Evolutionary conservation across 495 filamentous ascomycete species (phyloP), one percentile per base, ranked within the genome.

Genomic region (Xylaria acuta): DNA sequence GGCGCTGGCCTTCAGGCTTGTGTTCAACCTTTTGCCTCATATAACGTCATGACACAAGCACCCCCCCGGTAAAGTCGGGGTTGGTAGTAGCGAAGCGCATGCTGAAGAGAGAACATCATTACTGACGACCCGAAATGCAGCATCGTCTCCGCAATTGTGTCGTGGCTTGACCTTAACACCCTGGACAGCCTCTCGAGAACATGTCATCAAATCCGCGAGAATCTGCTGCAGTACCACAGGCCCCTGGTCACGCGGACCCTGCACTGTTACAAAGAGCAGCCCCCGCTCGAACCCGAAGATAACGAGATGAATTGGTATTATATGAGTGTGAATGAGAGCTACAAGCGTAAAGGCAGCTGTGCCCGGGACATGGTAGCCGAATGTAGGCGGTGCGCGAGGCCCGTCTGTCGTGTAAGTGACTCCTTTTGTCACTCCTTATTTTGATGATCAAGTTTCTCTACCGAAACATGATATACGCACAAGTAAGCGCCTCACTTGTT

Each of bases 361-460:
- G 94, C 94, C 47, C 84, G 92, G 41, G 94, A 97, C 79, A 86
- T 96, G 89, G 94, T 97, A 5, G 87, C 83, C 20, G 92, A 91
- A 73, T 97, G 94, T 81, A 89, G 93, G 30, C 85, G 90, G 36
- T 97, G 94, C 80, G 89, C 87, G 8, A 91, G 82, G 62, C 84
- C 92, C 18, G 90, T 96, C 16, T 97, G 94, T 77, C 86, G 94
- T 77, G 94, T 97, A 83, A 80, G 89, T 34, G 47, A 40, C 30
- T 20, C 1, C 5, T 8, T 0, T 47, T 45, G 3, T 34, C 20
- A 27, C 20, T 38, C 11, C 49, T 54, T 12, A 56, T 30, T 16
- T 18, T 4, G 49, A 56, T 56, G 53, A 32, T 18, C 12, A 30
- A 68, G 16, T 36, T 59, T 2, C 32, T 2, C 18, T 2, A 1